Conservation (phyloP, 306 rosid genomes). For the Trifolium repens region DNA sequence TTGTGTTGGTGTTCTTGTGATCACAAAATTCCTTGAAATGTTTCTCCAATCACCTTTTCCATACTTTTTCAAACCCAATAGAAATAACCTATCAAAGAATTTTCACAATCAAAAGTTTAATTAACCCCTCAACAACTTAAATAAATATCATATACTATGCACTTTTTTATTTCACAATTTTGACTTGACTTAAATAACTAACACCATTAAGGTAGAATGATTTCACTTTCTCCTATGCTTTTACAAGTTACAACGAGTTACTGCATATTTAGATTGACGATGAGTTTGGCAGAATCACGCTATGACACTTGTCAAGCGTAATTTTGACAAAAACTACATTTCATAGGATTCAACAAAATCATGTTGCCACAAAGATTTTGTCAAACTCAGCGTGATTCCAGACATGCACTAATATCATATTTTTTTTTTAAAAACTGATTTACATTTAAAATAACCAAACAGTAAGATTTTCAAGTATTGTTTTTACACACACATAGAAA, state of each 20-base stretch:
- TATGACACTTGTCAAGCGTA: neutral
- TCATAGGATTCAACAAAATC: neutral
- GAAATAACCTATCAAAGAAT: constrained; percentile 62
- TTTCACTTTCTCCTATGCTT: constrained; percentile 22
- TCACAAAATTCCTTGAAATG: constrained; percentile 78
- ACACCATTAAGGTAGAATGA: constrained; percentile 12
- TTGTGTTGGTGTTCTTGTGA: constrained; percentile 83
- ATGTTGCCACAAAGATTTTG: neutral
- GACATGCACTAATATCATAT: constrained; percentile 18
- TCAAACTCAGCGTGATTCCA: neutral
- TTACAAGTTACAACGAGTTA: neutral
- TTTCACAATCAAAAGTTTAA: constrained; percentile 34
- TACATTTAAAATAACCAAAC: constrained; percentile 23
- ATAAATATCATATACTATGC: neutral
- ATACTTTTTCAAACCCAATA: constrained; percentile 80
- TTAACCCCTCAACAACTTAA: constrained; percentile 22
- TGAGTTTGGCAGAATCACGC: neutral
- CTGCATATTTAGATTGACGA: neutral
- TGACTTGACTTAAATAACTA: constrained; percentile 3
- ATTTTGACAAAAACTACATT: neutral
- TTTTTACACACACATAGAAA: neutral
- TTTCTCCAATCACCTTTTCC: constrained; percentile 99
- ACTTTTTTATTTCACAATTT: neutral
- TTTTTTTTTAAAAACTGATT: neutral
- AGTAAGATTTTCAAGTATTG: neutral